Conservation (phyloP, 352 stramenopile genomes). For the Thalassiosira hispida region DNA sequence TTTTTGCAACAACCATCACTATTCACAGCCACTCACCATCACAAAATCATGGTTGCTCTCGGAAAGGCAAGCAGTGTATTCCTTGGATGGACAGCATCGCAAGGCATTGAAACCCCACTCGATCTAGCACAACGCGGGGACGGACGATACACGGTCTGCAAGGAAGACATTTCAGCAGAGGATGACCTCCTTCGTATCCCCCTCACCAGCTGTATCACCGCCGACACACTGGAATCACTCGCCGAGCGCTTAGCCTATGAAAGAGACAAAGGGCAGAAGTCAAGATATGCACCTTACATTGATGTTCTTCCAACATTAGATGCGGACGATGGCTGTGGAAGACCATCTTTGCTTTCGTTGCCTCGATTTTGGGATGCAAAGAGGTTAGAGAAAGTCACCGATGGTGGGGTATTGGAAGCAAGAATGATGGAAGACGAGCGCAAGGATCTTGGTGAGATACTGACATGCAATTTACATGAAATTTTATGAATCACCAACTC, state of each 20-base stretch:
- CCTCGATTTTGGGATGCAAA: constrained; percentile 77
- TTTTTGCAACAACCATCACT: no score
- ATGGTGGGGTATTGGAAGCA: constrained; percentile 66
- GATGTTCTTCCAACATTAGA: constrained; percentile 70
- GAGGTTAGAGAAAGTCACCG: constrained; percentile 56
- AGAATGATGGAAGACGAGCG: constrained; percentile 54
- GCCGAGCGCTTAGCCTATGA: constrained; percentile 72
- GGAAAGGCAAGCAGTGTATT: constrained; percentile 44
- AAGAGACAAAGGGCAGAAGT: constrained; percentile 56
- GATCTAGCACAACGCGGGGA: constrained; percentile 39
- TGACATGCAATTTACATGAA: neutral
- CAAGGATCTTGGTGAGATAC: constrained; percentile 43
- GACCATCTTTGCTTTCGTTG: constrained; percentile 41
- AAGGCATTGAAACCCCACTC: constrained; percentile 47
- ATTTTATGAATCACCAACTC: neutral
- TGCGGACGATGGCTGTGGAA: constrained; percentile 38
- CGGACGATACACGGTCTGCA: constrained; percentile 35
- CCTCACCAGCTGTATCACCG: constrained; percentile 64
- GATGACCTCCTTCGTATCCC: constrained; percentile 58
- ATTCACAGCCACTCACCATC: neutral
- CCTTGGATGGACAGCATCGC: constrained; percentile 49
- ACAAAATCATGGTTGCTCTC: constrained; percentile 40
- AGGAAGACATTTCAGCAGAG: constrained; percentile 19
- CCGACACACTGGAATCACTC: constrained; percentile 57
- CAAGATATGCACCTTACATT: constrained; percentile 73